A percentile compares a stretch with the other conserved stretches of the same genome.
Evolutionary conservation across 2,329 filamentous ascomycete genomes (phyloP).

Genomic region (Periconia sp.): DNA sequence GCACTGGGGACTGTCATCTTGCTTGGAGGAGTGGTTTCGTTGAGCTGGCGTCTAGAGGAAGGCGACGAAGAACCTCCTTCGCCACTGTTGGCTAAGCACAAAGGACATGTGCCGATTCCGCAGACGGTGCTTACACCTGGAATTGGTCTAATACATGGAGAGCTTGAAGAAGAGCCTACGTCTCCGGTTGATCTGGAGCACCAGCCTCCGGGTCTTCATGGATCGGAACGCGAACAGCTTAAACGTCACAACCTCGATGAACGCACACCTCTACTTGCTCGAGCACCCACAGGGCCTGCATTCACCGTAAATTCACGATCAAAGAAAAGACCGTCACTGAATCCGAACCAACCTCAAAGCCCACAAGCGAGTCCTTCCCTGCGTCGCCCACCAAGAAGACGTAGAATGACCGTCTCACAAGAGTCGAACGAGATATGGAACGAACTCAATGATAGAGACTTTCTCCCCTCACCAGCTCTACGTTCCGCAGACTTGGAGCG

Average conservation of each 20-base stretch:
- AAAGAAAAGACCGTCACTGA: constrained; percentile 32
- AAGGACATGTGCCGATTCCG: constrained; percentile 49
- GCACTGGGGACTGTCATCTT: constrained; percentile 85
- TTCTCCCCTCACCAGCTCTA: constrained; percentile 32
- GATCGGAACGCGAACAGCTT: constrained; percentile 29
- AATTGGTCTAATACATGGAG: constrained; percentile 78
- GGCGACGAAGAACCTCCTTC: constrained; percentile 65
- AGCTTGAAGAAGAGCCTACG: constrained; percentile 60
- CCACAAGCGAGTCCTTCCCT: constrained; percentile 30
- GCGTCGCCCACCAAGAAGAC: constrained; percentile 33
- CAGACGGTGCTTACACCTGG: constrained; percentile 79
- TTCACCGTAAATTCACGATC: constrained; percentile 23
- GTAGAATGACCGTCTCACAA: constrained; percentile 60
- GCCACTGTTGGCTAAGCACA: constrained; percentile 43
- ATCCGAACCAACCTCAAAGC: constrained; percentile 22
- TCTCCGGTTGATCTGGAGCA: constrained; percentile 36
- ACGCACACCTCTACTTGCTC: constrained; percentile 43
- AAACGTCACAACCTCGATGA: constrained; percentile 38
- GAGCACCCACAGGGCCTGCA: constrained; percentile 41
- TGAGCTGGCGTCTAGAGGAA: constrained; percentile 92
- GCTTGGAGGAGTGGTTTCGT: constrained; percentile 82
- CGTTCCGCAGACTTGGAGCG: constrained; percentile 39
- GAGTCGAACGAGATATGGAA: constrained; percentile 86
- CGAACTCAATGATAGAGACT: constrained; percentile 73
- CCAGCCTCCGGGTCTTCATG: constrained; percentile 34